Percentiles rank a stretch among this genome's conserved stretches.
Evolutionary conservation across 1,139 yeast species (phyloP).

Genomic region (Hyphopichia buzzinii): DNA sequence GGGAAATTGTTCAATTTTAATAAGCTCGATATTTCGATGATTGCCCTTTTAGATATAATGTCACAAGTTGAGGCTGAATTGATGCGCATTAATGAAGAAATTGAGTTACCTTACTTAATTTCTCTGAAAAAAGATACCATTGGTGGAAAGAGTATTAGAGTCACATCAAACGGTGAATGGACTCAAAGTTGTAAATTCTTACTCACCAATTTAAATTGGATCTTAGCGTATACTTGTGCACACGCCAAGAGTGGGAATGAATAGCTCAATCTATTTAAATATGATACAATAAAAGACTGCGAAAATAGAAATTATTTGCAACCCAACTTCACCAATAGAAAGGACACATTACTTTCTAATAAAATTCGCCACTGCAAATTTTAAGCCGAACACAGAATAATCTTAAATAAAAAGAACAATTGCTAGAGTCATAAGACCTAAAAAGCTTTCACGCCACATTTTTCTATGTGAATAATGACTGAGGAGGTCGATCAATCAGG

Average conservation of each 20-base stretch:
- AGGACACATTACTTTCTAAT: too few species aligned
- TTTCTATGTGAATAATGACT: too few species aligned
- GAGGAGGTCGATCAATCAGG: neutral
- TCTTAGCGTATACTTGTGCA: constrained; percentile 43
- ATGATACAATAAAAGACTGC: too few species aligned
- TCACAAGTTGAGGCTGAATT: constrained; percentile 55
- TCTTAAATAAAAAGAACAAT: too few species aligned
- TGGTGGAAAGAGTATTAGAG: constrained; percentile 73
- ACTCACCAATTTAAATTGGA: constrained; percentile 66
- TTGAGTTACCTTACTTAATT: constrained; percentile 68
- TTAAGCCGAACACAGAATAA: too few species aligned
- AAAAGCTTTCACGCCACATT: too few species aligned
- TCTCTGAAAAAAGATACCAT: constrained; percentile 57
- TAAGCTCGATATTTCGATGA: constrained; percentile 73
- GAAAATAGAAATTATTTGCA: too few species aligned
- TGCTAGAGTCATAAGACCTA: too few species aligned
- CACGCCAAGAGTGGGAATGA: constrained; percentile 14
- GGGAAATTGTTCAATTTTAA: constrained; percentile 70
- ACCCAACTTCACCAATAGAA: too few species aligned
- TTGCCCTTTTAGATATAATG: constrained; percentile 65
- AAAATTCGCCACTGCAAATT: too few species aligned
- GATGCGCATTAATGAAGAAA: constrained; percentile 46
- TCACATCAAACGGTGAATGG: constrained; percentile 82
- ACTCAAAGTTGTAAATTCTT: constrained; percentile 83
- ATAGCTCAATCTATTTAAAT: too few species aligned